phyloP scores from a whole-genome alignment of 345 rosid genomes.

The Bruguiera gymnorhiza region DNA sequence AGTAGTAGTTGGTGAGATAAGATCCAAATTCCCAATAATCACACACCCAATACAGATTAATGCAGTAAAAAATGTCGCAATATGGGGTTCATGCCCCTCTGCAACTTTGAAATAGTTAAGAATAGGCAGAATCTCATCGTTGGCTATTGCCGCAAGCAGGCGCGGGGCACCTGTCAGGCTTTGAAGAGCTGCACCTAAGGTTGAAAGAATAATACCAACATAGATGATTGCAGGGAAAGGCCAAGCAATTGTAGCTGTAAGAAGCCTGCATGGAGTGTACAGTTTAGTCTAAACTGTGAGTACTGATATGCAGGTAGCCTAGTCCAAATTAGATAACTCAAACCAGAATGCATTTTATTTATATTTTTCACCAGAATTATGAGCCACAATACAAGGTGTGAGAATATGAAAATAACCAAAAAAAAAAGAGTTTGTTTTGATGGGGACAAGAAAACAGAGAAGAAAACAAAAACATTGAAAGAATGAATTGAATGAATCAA shows the following conservation, averaged over 20 bases:
- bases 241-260: constrained; percentile 97
- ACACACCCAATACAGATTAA: constrained; percentile 86
- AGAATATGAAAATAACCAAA: too few relatives aligned
- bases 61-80: constrained; percentile 92
- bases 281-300: constrained; percentile 7
- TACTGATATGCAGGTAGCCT: background rate
- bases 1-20: constrained; percentile 91
- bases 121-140: constrained; percentile 97
- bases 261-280: constrained; percentile 51
- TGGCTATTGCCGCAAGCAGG: constrained; percentile 97
- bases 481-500: too few relatives aligned
- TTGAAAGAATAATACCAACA: constrained; percentile 91
- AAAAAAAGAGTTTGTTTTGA: too few relatives aligned
- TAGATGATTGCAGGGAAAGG: constrained; percentile 83
- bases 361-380: too few relatives aligned
- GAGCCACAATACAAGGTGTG: too few relatives aligned
- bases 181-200: constrained; percentile 99
- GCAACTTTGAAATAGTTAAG: constrained; percentile 92
- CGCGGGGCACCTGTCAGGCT: constrained; percentile 98
- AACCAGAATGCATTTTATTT: background rate
- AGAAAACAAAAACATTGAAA: too few relatives aligned
- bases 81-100: constrained; percentile 80
- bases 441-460: too few relatives aligned
- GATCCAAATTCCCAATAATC: constrained; percentile 93
- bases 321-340: background rate